Conservation (phyloP, 2,329 filamentous ascomycete genomes). For the Atkinsonella hypoxylon region DNA sequence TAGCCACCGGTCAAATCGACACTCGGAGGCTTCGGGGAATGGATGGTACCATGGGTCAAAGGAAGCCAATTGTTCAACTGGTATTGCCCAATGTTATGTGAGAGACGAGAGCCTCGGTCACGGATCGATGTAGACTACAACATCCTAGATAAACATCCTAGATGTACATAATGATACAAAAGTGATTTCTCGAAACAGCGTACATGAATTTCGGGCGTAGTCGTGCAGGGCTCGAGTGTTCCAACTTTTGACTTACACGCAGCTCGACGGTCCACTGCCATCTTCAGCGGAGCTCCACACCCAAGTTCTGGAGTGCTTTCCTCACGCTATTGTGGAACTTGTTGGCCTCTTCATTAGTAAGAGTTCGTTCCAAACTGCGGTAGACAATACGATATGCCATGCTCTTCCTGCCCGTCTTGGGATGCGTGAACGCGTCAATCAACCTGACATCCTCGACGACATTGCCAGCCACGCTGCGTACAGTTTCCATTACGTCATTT, state of each 20-base stretch:
- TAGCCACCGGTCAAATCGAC: conserved; percentile 21
- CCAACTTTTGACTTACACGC: too few species aligned
- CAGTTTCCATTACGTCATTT: conserved; percentile 95
- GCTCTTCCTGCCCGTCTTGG: conserved; percentile 71
- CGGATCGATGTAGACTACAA: conserved; percentile 13
- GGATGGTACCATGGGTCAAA: conserved; percentile 22
- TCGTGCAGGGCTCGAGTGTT: background rate
- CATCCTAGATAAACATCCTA: background rate
- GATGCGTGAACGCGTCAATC: conserved; percentile 80
- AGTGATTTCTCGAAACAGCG: background rate
- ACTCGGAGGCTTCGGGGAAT: conserved; percentile 20
- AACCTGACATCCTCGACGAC: conserved; percentile 77
- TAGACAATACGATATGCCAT: conserved; percentile 92
- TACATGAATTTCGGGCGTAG: background rate
- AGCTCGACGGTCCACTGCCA: background rate
- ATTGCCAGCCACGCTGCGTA: conserved; percentile 71
- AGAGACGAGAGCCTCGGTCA: conserved; percentile 17
- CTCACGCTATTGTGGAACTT: conserved; percentile 59
- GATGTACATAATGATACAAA: background rate
- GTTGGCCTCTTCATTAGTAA: conserved; percentile 76
- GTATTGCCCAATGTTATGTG: conserved; percentile 19
- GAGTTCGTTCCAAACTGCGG: conserved; percentile 77
- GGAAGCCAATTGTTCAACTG: conserved; percentile 20
- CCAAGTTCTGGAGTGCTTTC: conserved; percentile 51
- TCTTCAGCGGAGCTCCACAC: conserved; percentile 48